Conservation (phyloP, 1,284 basidiomycete genomes). For the Apiotrichum laibachii region DNA sequence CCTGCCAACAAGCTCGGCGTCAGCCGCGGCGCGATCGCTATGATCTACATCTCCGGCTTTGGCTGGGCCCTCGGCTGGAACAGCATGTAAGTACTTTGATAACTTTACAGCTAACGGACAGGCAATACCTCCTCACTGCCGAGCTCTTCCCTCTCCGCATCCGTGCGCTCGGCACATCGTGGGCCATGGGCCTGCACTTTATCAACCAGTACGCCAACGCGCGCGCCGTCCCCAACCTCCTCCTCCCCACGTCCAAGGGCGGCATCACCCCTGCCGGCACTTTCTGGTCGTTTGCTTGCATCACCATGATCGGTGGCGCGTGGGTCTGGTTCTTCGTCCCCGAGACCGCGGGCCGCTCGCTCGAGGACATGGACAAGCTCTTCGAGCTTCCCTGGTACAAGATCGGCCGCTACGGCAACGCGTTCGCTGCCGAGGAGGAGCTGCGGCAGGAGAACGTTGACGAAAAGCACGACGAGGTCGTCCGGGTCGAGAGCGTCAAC, state of each 20-base stretch:
- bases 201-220: slow-evolving; percentile 15
- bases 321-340: slow-evolving; percentile 33
- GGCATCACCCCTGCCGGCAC: slow-evolving; percentile 24
- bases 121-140: slow-evolving; percentile 15
- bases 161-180: slow-evolving; percentile 8
- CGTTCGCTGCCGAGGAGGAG: slow-evolving; percentile 5
- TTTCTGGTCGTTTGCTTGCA: slow-evolving; percentile 31
- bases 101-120: not conserved
- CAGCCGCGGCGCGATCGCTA: slow-evolving; percentile 8
- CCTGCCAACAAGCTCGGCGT: not conserved
- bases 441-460: no score
- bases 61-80: slow-evolving; percentile 12
- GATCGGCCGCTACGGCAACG: slow-evolving; percentile 15
- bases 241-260: slow-evolving; percentile 2
- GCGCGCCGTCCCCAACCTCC: slow-evolving; percentile 16
- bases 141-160: slow-evolving; percentile 17
- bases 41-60: slow-evolving; percentile 18
- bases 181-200: slow-evolving; percentile 14
- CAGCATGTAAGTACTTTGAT: no score
- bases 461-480: no score
- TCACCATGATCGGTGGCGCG: slow-evolving; percentile 21
- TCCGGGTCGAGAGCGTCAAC: no score
- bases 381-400: slow-evolving; percentile 21
- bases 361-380: slow-evolving; percentile 24
- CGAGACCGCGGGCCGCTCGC: slow-evolving; percentile 26